Percentiles rank a stretch among this genome's conserved stretches.
Conservation (phyloP, 352 stramenopile genomes). For the Globisporangium viniferum region DNA sequence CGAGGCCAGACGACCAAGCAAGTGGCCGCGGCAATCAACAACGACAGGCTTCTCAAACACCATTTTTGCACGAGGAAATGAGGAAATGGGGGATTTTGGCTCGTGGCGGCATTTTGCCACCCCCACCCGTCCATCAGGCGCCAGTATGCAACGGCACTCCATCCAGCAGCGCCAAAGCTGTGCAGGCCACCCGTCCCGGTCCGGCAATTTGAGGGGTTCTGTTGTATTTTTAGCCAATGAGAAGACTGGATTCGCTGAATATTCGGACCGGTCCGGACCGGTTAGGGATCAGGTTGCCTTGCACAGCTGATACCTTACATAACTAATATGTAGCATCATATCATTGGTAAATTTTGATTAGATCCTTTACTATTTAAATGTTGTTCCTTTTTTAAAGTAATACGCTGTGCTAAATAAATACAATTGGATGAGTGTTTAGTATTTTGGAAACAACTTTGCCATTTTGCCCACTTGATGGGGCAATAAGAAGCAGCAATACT, state of each 20-base stretch:
- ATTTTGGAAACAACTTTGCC: not conserved
- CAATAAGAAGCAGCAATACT: too few relatives aligned
- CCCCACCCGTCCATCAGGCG: too few relatives aligned
- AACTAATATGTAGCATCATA: not conserved
- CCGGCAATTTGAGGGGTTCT: not conserved
- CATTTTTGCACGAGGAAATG: slow-evolving; percentile 74
- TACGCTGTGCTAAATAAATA: not conserved
- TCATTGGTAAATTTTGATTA: too few relatives aligned
- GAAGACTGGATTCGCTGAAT: not conserved
- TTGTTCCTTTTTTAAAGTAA: not conserved
- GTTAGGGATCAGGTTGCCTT: not conserved
- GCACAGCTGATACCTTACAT: not conserved
- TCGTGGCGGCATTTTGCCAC: not conserved
- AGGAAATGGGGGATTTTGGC: slow-evolving; percentile 55
- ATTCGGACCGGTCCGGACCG: slow-evolving; percentile 5
- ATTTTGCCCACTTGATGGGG: too few relatives aligned
- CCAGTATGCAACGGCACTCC: not conserved
- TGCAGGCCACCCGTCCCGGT: slow-evolving; percentile 10
- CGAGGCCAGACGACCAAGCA: slow-evolving; percentile 97
- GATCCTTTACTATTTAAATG: not conserved
- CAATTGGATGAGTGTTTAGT: not conserved
- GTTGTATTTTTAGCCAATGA: slow-evolving; percentile 12
- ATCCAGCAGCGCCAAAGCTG: slow-evolving; percentile 1
- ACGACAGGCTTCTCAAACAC: slow-evolving; percentile 96
- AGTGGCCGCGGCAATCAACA: slow-evolving; percentile 98